Evolutionary conservation across 208 protist species (phyloP).

Genomic region (Trypanosoma boissoni): DNA sequence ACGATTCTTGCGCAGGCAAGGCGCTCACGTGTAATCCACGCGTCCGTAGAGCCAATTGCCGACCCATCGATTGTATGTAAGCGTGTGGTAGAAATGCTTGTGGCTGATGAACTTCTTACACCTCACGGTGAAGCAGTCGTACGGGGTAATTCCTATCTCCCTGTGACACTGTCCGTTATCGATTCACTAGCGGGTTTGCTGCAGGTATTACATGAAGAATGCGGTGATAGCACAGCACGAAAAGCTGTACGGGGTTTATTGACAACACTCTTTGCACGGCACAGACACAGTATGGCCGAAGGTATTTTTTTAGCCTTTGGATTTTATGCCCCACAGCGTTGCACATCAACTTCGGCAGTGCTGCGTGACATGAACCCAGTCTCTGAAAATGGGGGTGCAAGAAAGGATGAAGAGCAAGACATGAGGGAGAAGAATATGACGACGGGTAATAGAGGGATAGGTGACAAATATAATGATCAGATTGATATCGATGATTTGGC

Average conservation of each 20-base stretch:
- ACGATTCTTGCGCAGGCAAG: slow-evolving; percentile 24
- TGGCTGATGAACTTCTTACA: slow-evolving; percentile 33
- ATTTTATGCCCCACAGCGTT: slow-evolving; percentile 19
- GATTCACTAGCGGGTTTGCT: slow-evolving; percentile 31
- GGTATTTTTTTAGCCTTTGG: slow-evolving; percentile 22
- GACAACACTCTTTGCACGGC: slow-evolving; percentile 32
- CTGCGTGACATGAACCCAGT: no score
- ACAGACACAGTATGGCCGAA: slow-evolving; percentile 20
- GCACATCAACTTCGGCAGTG: no score
- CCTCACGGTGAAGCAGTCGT: not conserved
- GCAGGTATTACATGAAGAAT: slow-evolving; percentile 25
- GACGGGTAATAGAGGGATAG: not conserved
- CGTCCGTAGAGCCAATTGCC: slow-evolving; percentile 28
- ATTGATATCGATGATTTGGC: not conserved
- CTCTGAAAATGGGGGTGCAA: not conserved
- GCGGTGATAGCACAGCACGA: slow-evolving; percentile 24
- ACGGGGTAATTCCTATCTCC: slow-evolving; percentile 26
- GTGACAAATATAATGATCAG: not conserved
- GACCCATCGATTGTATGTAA: slow-evolving; percentile 16
- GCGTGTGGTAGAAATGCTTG: slow-evolving; percentile 25
- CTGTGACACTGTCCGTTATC: slow-evolving; percentile 27
- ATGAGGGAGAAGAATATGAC: not conserved
- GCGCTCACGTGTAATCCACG: slow-evolving; percentile 29
- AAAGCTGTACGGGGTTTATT: slow-evolving; percentile 31
- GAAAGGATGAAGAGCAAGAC: not conserved